Evolutionary conservation across 1,284 basidiomycete species (phyloP).

Genomic region (Anthracocystis setariae): DNA sequence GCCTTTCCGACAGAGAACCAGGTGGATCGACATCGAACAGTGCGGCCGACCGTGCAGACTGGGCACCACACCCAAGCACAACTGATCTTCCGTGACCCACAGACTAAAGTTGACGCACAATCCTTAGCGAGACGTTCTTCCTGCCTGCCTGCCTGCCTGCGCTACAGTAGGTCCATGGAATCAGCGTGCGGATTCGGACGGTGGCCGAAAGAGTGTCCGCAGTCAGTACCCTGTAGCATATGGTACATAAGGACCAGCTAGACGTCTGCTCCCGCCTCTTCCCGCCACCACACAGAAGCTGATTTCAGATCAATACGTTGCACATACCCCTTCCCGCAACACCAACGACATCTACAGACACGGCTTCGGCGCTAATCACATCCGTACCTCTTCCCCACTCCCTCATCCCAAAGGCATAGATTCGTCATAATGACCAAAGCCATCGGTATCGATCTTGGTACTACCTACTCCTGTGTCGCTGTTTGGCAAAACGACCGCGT

Average conservation of each 20-base stretch:
- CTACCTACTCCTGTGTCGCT: slow-evolving; percentile 75
- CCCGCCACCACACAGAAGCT: slow-evolving; percentile 17
- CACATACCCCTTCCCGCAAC: slow-evolving; percentile 49
- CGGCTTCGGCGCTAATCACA: slow-evolving; percentile 10
- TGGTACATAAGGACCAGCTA: slow-evolving; percentile 34
- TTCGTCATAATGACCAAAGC: slow-evolving; percentile 74
- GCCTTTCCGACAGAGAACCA: slow-evolving; percentile 17
- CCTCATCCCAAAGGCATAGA: slow-evolving; percentile 18
- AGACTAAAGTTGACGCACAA: slow-evolving; percentile 30
- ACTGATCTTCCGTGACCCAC: neutral
- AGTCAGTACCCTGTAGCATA: neutral
- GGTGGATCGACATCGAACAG: slow-evolving; percentile 35
- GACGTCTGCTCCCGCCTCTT: neutral
- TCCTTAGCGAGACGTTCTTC: slow-evolving; percentile 7
- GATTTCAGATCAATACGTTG: slow-evolving; percentile 27
- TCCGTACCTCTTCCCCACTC: slow-evolving; percentile 2
- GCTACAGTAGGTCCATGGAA: slow-evolving; percentile 9
- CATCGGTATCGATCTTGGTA: slow-evolving; percentile 91
- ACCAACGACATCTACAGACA: slow-evolving; percentile 25
- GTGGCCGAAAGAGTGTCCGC: slow-evolving; percentile 16
- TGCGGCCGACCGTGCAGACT: too few relatives aligned
- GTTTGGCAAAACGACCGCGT: slow-evolving; percentile 99
- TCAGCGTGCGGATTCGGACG: neutral
- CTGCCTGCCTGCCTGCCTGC: slow-evolving; percentile 1
- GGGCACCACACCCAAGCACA: neutral